Evolutionary conservation across 1,284 basidiomycete species (phyloP).

Genomic region (Calocybe gambosa): DNA sequence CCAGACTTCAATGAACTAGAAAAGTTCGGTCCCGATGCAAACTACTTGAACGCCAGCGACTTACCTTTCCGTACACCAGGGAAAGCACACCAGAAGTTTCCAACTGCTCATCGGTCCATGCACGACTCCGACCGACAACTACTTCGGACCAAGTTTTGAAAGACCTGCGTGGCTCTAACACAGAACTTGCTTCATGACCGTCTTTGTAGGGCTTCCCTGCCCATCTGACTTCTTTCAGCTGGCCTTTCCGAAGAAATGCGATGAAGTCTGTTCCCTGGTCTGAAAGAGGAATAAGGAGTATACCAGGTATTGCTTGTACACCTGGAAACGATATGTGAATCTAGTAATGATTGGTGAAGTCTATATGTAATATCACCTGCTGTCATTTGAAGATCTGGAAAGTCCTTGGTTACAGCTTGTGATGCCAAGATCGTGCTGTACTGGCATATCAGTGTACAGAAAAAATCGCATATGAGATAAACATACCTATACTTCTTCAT

Average conservation of each 20-base stretch:
- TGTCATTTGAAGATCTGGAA: slow-evolving; percentile 68
- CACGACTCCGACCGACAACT: slow-evolving; percentile 65
- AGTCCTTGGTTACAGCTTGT: slow-evolving; percentile 66
- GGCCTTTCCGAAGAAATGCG: slow-evolving; percentile 76
- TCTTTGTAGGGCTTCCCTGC: slow-evolving; percentile 72
- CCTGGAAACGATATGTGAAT: slow-evolving; percentile 27
- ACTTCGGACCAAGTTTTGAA: slow-evolving; percentile 84
- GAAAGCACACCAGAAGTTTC: slow-evolving; percentile 86
- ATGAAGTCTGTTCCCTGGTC: slow-evolving; percentile 74
- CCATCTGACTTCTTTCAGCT: slow-evolving; percentile 70
- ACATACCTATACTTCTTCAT: slow-evolving; percentile 68
- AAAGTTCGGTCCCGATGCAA: neutral
- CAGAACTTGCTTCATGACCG: slow-evolving; percentile 26
- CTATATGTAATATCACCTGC: slow-evolving; percentile 30
- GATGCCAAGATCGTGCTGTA: slow-evolving; percentile 58
- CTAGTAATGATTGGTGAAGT: neutral
- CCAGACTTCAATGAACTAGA: slow-evolving; percentile 84
- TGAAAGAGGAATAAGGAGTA: slow-evolving; percentile 76
- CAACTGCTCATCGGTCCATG: slow-evolving; percentile 85
- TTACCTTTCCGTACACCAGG: slow-evolving; percentile 73
- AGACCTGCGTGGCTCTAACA: slow-evolving; percentile 70
- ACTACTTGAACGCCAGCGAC: neutral
- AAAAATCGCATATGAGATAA: neutral
- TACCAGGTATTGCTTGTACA: slow-evolving; percentile 70
- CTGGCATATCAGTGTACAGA: slow-evolving; percentile 2